Base-by-base conservation (phyloP, 2,329 filamentous ascomycete species). In the Dryadomyces quercus-mongolicae region DNA sequence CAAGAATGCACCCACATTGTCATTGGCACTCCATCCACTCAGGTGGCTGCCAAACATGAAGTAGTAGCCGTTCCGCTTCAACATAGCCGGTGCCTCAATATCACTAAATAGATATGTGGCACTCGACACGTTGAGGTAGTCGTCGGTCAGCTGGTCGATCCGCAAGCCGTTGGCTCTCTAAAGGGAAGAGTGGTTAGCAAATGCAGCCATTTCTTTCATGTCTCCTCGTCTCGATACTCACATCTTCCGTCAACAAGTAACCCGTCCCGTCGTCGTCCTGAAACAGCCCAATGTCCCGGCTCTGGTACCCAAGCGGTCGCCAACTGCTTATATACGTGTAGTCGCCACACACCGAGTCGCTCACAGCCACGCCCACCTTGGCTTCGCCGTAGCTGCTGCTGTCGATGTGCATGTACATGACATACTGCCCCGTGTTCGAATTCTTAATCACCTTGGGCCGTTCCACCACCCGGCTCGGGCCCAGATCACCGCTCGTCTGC, bases 371-470 rank as follows among this genome's bases (percentile, higher is more conserved):
- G 45, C 60, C 61, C 13, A 60, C 59, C 57, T 57, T 62, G 44
- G 61, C 61, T 21, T 62, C 61, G 34, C 55, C 57, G 54, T 62
- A 62, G 53, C 73, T 73, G 34, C 70, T 70, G 54, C 69, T 74
- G 63, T 87, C 84, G 45, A 85, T 84, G 62, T 87, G 84, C 71
- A 86, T 72, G 70, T 79, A 86, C 66, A 87, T 51, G 42, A 62
- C 61, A n/a, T 61, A 62, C 49, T 62, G 60, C 9, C 51, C 25
- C 40, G 82, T 85, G 20, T 69, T 67, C 10, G 79, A 75, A 61
- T 87, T 86, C 69, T 79, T 84, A 10, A 87, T 74, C 8, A 87
- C 76, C 67, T 87, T 86, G 7, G 84, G 84, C 38, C 84, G 70
- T 66, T 87, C 84, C 5, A 87, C 76, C 16, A 87, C 74, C 2